phyloP scores from a whole-genome alignment of 2,329 filamentous ascomycete species.

The Shiraia bambusicola region DNA sequence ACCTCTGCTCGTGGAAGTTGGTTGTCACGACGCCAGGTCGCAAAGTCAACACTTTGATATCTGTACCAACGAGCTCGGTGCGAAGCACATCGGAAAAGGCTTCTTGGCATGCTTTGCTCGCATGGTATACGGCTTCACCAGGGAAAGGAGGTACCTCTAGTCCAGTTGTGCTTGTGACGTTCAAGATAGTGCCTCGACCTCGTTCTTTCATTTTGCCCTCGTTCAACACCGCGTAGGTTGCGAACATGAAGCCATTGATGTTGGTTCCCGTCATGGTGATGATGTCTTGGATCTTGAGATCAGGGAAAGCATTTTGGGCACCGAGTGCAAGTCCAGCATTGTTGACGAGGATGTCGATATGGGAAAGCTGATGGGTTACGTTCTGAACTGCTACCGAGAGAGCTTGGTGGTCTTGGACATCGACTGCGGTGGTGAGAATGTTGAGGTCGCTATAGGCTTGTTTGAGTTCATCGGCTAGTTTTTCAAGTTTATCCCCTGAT shows the following conservation, averaged over 20 bases:
- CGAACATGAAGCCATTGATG: conserved; percentile 52
- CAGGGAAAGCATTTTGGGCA: conserved; percentile 47
- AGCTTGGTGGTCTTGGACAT: conserved; percentile 35
- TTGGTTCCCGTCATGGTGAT: conserved; percentile 52
- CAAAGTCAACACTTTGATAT: conserved; percentile 52
- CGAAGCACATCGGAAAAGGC: conserved; percentile 53
- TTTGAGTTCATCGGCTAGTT: conserved; percentile 20
- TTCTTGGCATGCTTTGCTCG: conserved; percentile 52
- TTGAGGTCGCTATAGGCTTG: conserved; percentile 13
- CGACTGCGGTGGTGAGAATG: conserved; percentile 35
- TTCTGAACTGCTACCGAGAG: conserved; percentile 29
- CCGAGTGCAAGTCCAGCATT: conserved; percentile 53
- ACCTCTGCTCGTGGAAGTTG: conserved; percentile 51
- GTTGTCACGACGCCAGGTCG: conserved; percentile 53
- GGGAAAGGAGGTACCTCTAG: conserved; percentile 53
- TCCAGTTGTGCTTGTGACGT: conserved; percentile 51
- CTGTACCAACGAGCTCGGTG: conserved; percentile 50
- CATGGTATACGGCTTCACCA: conserved; percentile 54
- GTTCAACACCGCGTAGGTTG: conserved; percentile 50
- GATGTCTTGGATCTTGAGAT: conserved; percentile 47
- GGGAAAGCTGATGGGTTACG: conserved; percentile 30
- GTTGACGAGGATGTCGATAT: conserved; percentile 52
- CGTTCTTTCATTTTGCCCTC: conserved; percentile 43
- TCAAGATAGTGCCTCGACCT: conserved; percentile 50
- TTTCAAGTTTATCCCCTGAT: conserved; percentile 33